phyloP scores from a whole-genome alignment of 1,284 basidiomycete genomes.

The Rhodotorula sp. region DNA sequence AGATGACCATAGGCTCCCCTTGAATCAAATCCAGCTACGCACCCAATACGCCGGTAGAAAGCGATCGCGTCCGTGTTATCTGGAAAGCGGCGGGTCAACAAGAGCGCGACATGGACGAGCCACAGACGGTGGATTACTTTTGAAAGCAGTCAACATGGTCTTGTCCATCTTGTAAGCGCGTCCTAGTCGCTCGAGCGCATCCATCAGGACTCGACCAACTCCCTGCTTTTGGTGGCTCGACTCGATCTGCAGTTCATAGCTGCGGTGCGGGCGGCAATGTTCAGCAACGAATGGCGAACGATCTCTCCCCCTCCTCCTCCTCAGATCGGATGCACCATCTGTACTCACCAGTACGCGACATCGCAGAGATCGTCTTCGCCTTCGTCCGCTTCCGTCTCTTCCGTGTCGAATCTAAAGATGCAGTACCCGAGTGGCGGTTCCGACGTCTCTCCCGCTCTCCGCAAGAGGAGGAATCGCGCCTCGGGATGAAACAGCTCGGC shows the following conservation, averaged over 20 bases:
- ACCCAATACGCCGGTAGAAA: conserved; percentile 30
- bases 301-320: too few species aligned
- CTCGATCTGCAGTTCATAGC: conserved; percentile 42
- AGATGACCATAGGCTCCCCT: neutral
- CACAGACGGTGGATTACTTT: conserved; percentile 13
- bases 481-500: conserved; percentile 41
- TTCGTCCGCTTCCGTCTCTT: conserved; percentile 33
- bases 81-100: neutral
- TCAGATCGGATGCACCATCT: too few species aligned
- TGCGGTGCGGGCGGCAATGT: neutral
- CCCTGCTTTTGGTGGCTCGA: conserved; percentile 6
- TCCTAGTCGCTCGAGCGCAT: conserved; percentile 23
- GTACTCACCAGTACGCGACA: conserved; percentile 41
- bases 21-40: neutral
- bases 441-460: too few species aligned
- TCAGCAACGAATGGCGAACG: too few species aligned
- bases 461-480: conserved; percentile 37
- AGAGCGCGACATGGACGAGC: neutral
- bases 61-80: conserved; percentile 22
- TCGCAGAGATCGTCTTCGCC: conserved; percentile 24
- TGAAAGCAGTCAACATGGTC: conserved; percentile 43
- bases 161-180: conserved; percentile 38
- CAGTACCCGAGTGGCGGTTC: conserved; percentile 26
- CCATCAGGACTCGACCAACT: conserved; percentile 34
- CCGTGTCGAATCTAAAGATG: conserved; percentile 43